Conservation (phyloP, 148 eudicot species). For the Dysphania ambrosioides region DNA sequence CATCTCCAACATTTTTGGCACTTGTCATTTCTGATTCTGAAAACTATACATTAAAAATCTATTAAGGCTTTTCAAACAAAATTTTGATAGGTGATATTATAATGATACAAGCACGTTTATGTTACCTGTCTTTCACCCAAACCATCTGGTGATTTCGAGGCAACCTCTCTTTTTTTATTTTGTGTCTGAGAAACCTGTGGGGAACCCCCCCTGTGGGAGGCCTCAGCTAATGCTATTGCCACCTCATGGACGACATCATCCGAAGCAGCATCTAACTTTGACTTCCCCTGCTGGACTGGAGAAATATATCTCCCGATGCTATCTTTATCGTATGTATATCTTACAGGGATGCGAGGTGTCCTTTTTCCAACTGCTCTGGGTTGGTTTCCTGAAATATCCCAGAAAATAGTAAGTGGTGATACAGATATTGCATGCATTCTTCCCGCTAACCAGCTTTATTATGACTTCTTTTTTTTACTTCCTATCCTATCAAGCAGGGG, state of each 20-base stretch:
- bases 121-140: slow-evolving; percentile 56
- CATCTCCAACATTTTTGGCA: slow-evolving; percentile 50
- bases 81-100: not conserved
- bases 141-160: slow-evolving; percentile 47
- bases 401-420: not conserved
- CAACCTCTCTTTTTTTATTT: slow-evolving; percentile 45
- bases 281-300: slow-evolving; percentile 63
- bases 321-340: slow-evolving; percentile 57
- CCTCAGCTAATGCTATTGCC: slow-evolving; percentile 88
- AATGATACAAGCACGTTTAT: not conserved
- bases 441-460: not conserved
- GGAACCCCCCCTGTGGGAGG: slow-evolving; percentile 96
- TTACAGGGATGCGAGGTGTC: slow-evolving; percentile 87
- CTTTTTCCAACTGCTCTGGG: slow-evolving; percentile 96
- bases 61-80: slow-evolving; percentile 12
- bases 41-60: slow-evolving; percentile 30
- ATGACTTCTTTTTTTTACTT: not conserved
- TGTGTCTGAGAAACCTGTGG: slow-evolving; percentile 77
- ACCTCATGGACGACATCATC: slow-evolving; percentile 84
- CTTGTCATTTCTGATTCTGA: slow-evolving; percentile 52
- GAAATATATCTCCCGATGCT: slow-evolving; percentile 52
- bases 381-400: slow-evolving; percentile 49
- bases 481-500: slow-evolving; percentile 12
- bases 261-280: slow-evolving; percentile 53
- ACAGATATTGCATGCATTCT: not conserved